Evolutionary conservation across 1,284 basidiomycete species (phyloP).

Genomic region (Cryptococcus depauperatus): DNA sequence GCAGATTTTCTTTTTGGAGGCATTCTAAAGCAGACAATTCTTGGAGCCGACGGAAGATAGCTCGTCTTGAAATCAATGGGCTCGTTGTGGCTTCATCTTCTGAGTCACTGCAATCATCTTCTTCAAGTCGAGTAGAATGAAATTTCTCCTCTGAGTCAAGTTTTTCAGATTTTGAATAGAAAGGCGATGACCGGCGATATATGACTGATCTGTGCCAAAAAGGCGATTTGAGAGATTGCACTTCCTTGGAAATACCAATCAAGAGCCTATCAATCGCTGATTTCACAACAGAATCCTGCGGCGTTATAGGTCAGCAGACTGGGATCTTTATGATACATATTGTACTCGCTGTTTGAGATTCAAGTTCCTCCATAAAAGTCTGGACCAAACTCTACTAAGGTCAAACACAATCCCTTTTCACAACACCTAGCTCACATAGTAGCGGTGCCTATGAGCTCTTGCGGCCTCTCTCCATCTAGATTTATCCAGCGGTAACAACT

Average conservation of each 20-base stretch:
- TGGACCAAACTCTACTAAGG: conserved; percentile 20
- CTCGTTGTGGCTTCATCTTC: conserved; percentile 1
- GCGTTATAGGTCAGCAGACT: conserved; percentile 14
- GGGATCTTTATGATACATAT: conserved; percentile 14
- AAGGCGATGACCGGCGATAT: conserved; percentile 20
- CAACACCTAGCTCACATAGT: conserved; percentile 26
- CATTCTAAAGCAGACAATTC: conserved; percentile 15
- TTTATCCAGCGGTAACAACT: conserved; percentile 30
- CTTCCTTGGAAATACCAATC: conserved; percentile 32
- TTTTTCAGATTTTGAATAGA: too few relatives aligned
- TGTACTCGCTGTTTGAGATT: conserved; percentile 15
- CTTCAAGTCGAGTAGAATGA: too few relatives aligned
- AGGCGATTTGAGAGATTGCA: conserved; percentile 32
- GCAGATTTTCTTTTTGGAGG: not conserved
- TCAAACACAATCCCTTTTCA: conserved; percentile 5
- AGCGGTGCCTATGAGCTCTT: conserved; percentile 19
- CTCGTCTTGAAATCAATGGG: conserved; percentile 13
- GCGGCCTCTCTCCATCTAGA: conserved; percentile 27
- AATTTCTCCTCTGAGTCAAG: not conserved
- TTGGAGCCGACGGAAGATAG: conserved; percentile 18
- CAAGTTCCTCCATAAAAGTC: conserved; percentile 27
- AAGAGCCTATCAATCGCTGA: conserved; percentile 29
- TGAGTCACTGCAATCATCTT: not conserved
- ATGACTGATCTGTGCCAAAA: conserved; percentile 25
- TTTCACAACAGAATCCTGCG: conserved; percentile 3